These are phyloP conservation scores for Candida odintsovae DNA, from an alignment of 805 yeast species.

Conservation along the genomic window DNA sequence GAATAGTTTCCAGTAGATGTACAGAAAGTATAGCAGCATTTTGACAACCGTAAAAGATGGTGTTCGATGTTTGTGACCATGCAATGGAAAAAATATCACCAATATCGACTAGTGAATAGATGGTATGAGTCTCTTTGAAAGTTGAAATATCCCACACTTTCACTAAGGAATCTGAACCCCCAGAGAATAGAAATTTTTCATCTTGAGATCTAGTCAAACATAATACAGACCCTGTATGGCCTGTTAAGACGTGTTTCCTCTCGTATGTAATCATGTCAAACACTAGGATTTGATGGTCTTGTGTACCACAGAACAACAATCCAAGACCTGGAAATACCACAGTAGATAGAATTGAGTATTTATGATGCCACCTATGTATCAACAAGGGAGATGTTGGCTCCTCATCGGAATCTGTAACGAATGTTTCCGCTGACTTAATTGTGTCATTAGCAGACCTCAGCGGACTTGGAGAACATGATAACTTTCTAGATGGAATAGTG, in stretches of 20 bases:
- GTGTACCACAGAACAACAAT: conserved; percentile 83
- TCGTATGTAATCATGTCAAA: conserved; percentile 64
- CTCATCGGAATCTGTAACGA: background rate
- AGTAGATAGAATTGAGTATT: conserved; percentile 68
- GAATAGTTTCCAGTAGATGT: conserved; percentile 27
- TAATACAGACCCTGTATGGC: conserved; percentile 72
- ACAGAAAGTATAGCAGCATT: conserved; percentile 85
- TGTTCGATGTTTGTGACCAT: conserved; percentile 54
- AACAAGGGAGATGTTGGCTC: conserved; percentile 18
- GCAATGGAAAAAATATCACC: conserved; percentile 89
- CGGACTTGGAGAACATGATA: conserved; percentile 12
- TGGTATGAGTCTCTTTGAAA: conserved; percentile 52
- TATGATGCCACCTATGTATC: conserved; percentile 73
- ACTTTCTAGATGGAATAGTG: conserved; percentile 1
- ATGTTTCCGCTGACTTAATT: background rate
- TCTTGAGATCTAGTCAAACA: conserved; percentile 51
- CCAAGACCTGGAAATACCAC: conserved; percentile 52
- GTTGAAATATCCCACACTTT: conserved; percentile 71
- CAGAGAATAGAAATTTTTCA: conserved; percentile 66
- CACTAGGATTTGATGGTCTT: conserved; percentile 71
- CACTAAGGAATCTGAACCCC: conserved; percentile 85
- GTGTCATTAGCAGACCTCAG: conserved; percentile 3
- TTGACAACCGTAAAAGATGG: conserved; percentile 83
- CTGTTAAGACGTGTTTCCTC: conserved; percentile 43
- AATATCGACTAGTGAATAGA: conserved; percentile 79